A percentile compares a stretch with the other conserved stretches of the same genome.
phyloP scores from a whole-genome alignment of 2,329 filamentous ascomycete genomes.

The Fusarium ramigenum region DNA sequence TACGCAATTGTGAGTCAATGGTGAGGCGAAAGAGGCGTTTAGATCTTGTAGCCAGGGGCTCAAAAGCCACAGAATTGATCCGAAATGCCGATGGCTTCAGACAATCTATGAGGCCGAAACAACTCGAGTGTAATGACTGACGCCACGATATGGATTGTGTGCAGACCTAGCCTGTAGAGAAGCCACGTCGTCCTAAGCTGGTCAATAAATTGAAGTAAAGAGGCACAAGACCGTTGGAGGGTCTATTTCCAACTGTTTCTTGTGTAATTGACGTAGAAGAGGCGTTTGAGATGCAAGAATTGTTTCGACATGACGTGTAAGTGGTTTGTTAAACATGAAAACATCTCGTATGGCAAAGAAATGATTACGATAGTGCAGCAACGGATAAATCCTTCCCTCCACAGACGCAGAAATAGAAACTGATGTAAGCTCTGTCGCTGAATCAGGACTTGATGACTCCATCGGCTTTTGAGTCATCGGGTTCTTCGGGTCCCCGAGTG shows the following conservation, averaged over 20 bases:
- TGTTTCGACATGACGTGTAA: not conserved
- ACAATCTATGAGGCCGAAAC: not conserved
- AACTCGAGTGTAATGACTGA: slow-evolving; percentile 2
- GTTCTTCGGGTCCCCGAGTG: not conserved
- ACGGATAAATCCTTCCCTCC: not conserved
- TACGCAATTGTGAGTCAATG: not conserved
- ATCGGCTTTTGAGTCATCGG: not conserved
- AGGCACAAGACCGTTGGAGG: slow-evolving; percentile 3
- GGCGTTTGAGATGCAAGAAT: not conserved
- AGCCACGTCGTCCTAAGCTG: not conserved
- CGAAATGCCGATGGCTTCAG: not conserved
- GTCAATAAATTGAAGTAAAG: not conserved
- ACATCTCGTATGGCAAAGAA: not conserved
- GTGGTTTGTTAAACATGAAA: not conserved
- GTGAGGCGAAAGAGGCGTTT: slow-evolving; percentile 10
- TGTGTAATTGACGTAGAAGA: slow-evolving; percentile 3
- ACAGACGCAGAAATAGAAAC: not conserved
- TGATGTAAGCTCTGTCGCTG: not conserved
- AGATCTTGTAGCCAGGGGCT: not conserved
- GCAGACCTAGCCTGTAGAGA: not conserved
- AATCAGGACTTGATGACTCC: not conserved
- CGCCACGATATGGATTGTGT: slow-evolving; percentile 5
- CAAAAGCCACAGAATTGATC: not conserved
- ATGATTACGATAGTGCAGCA: not conserved
- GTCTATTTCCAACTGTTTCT: not conserved